phyloP scores from a whole-genome alignment of 2,329 filamentous ascomycete species.

The Fusarium torulosum region DNA sequence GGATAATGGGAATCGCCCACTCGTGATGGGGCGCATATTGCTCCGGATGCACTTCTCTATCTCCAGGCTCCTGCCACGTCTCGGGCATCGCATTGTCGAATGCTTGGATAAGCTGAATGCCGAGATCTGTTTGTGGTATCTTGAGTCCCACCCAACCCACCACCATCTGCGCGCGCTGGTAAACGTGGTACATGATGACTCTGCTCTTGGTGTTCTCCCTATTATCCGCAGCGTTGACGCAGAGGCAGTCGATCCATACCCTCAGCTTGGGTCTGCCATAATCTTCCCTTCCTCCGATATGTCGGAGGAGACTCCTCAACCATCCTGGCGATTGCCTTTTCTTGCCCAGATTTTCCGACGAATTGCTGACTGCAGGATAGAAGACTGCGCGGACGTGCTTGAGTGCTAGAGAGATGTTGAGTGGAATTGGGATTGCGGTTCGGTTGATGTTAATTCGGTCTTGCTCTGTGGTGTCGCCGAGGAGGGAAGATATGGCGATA shows the following conservation, averaged over 20 bases:
- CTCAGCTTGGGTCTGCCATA: constrained; percentile 36
- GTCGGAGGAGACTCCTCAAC: constrained; percentile 30
- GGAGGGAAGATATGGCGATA: constrained; percentile 50
- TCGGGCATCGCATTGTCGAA: constrained; percentile 51
- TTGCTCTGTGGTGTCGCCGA: constrained; percentile 47
- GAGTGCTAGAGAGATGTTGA: constrained; percentile 50
- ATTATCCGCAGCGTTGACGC: constrained; percentile 48
- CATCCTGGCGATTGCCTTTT: constrained; percentile 25
- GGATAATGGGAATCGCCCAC: constrained; percentile 49
- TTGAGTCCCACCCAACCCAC: constrained; percentile 53
- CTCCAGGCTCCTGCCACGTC: constrained; percentile 52
- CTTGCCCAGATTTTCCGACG: constrained; percentile 35
- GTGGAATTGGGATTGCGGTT: constrained; percentile 45
- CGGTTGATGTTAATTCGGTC: constrained; percentile 51
- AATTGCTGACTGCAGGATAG: constrained; percentile 44
- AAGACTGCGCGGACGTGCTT: constrained; percentile 53
- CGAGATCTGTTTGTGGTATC: constrained; percentile 46
- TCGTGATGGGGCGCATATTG: constrained; percentile 51
- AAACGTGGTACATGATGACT: constrained; percentile 49
- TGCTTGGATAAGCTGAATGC: constrained; percentile 44
- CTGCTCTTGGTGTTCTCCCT: constrained; percentile 48
- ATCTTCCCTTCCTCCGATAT: constrained; percentile 30
- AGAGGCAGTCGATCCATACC: constrained; percentile 52
- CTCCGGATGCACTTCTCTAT: constrained; percentile 50
- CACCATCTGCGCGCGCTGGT: constrained; percentile 50